These are phyloP conservation scores for Quillaja saponaria DNA, from an alignment of 306 rosid species.

Conservation along the genomic window DNA sequence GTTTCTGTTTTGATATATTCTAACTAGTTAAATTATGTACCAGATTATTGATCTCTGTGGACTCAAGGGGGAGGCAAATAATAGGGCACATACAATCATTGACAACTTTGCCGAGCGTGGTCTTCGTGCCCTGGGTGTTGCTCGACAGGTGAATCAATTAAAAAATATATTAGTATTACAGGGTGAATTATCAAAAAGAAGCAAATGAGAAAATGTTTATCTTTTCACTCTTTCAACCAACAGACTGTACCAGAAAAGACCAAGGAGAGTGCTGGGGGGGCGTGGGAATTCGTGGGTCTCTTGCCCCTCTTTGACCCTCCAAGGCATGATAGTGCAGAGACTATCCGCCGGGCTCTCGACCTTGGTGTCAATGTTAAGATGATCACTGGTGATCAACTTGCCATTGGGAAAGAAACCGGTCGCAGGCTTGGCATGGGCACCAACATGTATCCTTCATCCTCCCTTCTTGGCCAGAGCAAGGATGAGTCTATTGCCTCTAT, in stretches of 20 bases:
- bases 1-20: constrained; percentile 11
- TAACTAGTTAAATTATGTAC: constrained; percentile 7
- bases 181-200: not conserved
- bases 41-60: constrained; percentile 82
- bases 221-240: constrained; percentile 9
- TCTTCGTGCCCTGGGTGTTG: constrained; percentile 75
- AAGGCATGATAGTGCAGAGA: constrained; percentile 96
- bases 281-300: constrained; percentile 86
- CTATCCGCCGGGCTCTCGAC: constrained; percentile 89
- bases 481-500: constrained; percentile 64
- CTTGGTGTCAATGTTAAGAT: constrained; percentile 93
- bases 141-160: constrained; percentile 61
- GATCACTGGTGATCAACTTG: constrained; percentile 98
- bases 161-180: not conserved
- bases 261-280: constrained; percentile 72
- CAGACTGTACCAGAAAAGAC: constrained; percentile 69
- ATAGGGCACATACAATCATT: constrained; percentile 60
- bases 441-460: constrained; percentile 91
- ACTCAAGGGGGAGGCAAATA: constrained; percentile 53
- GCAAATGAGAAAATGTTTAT: not conserved
- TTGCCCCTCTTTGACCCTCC: constrained; percentile 96
- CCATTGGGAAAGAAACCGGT: constrained; percentile 92
- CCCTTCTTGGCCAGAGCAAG: constrained; percentile 72
- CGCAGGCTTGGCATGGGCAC: constrained; percentile 99
- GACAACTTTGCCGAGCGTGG: constrained; percentile 77